Evolutionary conservation across 345 rosid species (phyloP).

Genomic region (Populus davidiana): DNA sequence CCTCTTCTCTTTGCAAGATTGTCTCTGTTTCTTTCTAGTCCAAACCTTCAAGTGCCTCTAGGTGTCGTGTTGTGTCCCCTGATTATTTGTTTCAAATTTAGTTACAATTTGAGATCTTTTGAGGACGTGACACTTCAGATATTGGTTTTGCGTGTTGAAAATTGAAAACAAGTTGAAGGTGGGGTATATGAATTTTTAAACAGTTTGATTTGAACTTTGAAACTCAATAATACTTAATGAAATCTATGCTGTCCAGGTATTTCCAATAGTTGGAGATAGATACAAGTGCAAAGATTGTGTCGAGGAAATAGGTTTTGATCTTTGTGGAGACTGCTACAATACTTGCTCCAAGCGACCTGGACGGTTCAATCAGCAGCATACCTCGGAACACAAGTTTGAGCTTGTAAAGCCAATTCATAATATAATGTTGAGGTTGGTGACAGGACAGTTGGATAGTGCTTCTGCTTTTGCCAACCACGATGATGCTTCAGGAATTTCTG

Average conservation of each 20-base stretch:
- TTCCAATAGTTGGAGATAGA: constrained; percentile 70
- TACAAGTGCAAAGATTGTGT: constrained; percentile 66
- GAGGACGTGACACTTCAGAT: not conserved
- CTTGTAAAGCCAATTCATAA: not conserved
- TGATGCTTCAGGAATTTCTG: constrained; percentile 14
- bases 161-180: too few species aligned
- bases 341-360: constrained; percentile 60
- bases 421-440: constrained; percentile 6
- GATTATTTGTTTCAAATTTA: not conserved
- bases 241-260: constrained; percentile 38
- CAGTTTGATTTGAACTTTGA: too few species aligned
- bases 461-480: not conserved
- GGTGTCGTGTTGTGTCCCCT: not conserved
- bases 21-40: too few species aligned
- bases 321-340: constrained; percentile 75
- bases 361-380: constrained; percentile 89
- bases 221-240: not conserved
- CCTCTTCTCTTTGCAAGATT: too few species aligned
- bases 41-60: not conserved
- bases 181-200: too few species aligned
- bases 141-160: too few species aligned
- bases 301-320: constrained; percentile 70
- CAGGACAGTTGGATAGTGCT: not conserved
- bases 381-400: constrained; percentile 62
- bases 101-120: not conserved